Percentiles rank a stretch among this genome's conserved stretches.
Conservation (phyloP, 352 stramenopile genomes). For the Globisporangium alternatum region DNA sequence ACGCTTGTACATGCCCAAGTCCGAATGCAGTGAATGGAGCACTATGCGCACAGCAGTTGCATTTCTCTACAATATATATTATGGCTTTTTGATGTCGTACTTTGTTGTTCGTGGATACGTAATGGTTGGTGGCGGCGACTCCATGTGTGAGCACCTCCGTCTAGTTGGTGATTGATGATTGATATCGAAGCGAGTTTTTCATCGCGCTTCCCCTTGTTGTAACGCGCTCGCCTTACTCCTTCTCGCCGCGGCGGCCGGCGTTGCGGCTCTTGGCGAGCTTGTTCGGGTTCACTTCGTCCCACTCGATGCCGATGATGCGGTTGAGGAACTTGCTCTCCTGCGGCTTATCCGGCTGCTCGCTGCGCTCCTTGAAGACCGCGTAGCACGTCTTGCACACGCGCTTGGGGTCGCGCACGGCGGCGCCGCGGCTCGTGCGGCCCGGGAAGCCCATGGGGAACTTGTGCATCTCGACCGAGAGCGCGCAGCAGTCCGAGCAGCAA, state of each 20-base stretch:
- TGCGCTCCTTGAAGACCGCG: constrained; percentile 82
- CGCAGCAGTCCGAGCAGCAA: constrained; percentile 69
- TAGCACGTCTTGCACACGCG: constrained; percentile 87
- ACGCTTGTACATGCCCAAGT: too few relatives aligned
- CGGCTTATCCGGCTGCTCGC: constrained; percentile 57
- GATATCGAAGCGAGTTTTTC: neutral
- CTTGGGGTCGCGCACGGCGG: constrained; percentile 61
- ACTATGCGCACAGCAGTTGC: too few relatives aligned
- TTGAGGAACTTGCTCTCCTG: constrained; percentile 67
- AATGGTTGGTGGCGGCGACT: too few relatives aligned
- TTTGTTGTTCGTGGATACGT: too few relatives aligned
- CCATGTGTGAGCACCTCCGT: too few relatives aligned
- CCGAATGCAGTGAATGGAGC: too few relatives aligned
- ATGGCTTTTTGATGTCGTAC: too few relatives aligned
- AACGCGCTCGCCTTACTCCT: constrained; percentile 24
- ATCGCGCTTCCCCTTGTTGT: too few relatives aligned
- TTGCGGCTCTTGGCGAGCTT: constrained; percentile 53
- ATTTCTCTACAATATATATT: too few relatives aligned
- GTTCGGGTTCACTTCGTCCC: constrained; percentile 89
- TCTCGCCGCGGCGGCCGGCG: constrained; percentile 61
- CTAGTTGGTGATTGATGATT: neutral
- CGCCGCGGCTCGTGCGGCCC: constrained; percentile 62
- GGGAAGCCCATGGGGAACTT: constrained; percentile 86
- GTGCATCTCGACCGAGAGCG: constrained; percentile 65
- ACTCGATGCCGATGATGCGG: constrained; percentile 83